Percentiles rank a stretch among this genome's conserved stretches.
Conservation (phyloP, 352 stramenopile species). For the Phytophthora idaei region DNA sequence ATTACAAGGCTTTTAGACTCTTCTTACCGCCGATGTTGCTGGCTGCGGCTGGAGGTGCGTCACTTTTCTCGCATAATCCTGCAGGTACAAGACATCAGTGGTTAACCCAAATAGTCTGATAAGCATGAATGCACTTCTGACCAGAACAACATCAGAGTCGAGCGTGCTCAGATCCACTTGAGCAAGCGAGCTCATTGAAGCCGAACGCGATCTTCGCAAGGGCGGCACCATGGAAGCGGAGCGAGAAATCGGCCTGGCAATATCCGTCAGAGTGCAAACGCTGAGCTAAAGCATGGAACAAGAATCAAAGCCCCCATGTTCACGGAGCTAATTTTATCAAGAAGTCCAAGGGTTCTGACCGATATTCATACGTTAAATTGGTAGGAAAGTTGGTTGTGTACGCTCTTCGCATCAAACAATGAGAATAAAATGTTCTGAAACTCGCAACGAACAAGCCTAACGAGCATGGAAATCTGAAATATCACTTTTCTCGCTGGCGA, state of each 20-base stretch:
- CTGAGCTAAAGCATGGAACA: background rate
- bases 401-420: no score
- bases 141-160: conserved; percentile 35
- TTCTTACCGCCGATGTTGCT: conserved; percentile 25
- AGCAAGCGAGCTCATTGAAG: conserved; percentile 39
- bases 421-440: no score
- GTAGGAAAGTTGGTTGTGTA: no score
- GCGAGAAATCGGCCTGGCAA: conserved; percentile 12
- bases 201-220: conserved; percentile 31
- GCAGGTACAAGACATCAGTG: background rate
- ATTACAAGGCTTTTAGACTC: background rate
- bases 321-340: conserved; percentile 20
- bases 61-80: conserved; percentile 45
- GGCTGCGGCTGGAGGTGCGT: conserved; percentile 37
- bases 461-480: no score
- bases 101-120: background rate
- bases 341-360: background rate
- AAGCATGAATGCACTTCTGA: conserved; percentile 1
- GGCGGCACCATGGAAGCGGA: conserved; percentile 22
- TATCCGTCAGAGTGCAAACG: background rate
- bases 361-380: no score
- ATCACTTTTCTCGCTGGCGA: no score
- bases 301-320: background rate
- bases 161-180: conserved; percentile 41
- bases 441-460: no score